These are phyloP conservation scores for Eucalyptus polyanthemos DNA, from an alignment of 345 rosid genomes.

Conservation along the genomic window DNA sequence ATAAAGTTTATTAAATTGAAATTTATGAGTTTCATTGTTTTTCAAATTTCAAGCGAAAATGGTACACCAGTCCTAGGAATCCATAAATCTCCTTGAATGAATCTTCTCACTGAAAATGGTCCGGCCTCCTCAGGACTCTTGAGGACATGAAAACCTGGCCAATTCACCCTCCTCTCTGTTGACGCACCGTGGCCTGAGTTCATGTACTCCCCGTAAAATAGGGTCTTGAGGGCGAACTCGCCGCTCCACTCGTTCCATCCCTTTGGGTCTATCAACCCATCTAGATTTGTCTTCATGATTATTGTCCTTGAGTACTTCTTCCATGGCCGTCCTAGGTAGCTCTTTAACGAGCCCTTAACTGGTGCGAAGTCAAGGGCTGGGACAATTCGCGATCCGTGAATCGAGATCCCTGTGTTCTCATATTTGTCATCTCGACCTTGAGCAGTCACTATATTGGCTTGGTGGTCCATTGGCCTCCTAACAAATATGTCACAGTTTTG, in stretches of 20 bases:
- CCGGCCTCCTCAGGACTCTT: constrained; percentile 13
- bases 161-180: constrained; percentile 21
- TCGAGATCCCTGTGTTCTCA: constrained; percentile 48
- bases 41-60: constrained; percentile 16
- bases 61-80: constrained; percentile 58
- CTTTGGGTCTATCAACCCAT: constrained; percentile 36
- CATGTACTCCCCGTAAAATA: constrained; percentile 54
- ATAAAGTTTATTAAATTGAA: background rate
- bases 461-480: constrained; percentile 40
- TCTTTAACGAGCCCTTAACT: constrained; percentile 17
- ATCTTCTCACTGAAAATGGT: constrained; percentile 24
- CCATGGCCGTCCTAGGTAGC: constrained; percentile 23
- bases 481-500: constrained; percentile 70
- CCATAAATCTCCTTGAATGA: constrained; percentile 61
- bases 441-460: constrained; percentile 49
- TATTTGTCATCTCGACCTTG: constrained; percentile 45
- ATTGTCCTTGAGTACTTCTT: constrained; percentile 16
- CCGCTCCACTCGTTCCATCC: constrained; percentile 65
- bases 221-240: constrained; percentile 33
- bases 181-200: constrained; percentile 42
- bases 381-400: constrained; percentile 32
- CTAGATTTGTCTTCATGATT: constrained; percentile 26
- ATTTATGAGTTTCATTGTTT: background rate
- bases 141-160: constrained; percentile 69
- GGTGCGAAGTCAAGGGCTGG: constrained; percentile 22